phyloP scores from a whole-genome alignment of 192 early-diverging fungal genomes.

The Backusella luteola region DNA sequence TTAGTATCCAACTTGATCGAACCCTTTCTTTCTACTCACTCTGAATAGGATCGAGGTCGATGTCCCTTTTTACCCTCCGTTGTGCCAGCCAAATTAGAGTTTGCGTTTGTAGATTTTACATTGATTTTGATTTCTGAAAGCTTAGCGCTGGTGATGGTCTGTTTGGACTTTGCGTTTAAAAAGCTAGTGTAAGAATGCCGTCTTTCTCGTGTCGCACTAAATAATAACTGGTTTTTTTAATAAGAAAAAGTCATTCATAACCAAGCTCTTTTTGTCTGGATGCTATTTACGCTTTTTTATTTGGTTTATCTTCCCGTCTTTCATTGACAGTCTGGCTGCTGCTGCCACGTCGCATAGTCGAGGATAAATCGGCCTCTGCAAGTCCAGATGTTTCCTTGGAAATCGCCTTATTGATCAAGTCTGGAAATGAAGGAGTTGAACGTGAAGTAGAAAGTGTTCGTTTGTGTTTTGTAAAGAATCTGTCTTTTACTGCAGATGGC shows the following conservation, averaged over 20 bases:
- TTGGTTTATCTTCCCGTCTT: background rate
- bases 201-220: slow-evolving; percentile 15
- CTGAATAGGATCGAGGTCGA: slow-evolving; percentile 36
- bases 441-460: background rate
- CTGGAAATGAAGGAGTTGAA: slow-evolving; percentile 9
- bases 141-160: background rate
- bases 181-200: slow-evolving; percentile 37
- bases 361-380: background rate
- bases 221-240: background rate
- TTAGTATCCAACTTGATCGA: too few relatives aligned
- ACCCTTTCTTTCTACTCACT: slow-evolving; percentile 13
- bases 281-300: background rate
- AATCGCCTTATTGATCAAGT: background rate
- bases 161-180: slow-evolving; percentile 18
- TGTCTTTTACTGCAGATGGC: background rate
- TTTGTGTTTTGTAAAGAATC: background rate
- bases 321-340: background rate
- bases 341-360: slow-evolving; percentile 16
- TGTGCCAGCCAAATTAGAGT: background rate
- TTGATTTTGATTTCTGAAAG: background rate
- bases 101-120: background rate
- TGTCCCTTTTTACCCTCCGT: slow-evolving; percentile 23
- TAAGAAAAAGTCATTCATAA: background rate
- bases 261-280: background rate
- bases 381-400: background rate